Base-by-base conservation (phyloP, 1,139 yeast genomes). In the Yamadazyma atmosphaerica region DNA sequence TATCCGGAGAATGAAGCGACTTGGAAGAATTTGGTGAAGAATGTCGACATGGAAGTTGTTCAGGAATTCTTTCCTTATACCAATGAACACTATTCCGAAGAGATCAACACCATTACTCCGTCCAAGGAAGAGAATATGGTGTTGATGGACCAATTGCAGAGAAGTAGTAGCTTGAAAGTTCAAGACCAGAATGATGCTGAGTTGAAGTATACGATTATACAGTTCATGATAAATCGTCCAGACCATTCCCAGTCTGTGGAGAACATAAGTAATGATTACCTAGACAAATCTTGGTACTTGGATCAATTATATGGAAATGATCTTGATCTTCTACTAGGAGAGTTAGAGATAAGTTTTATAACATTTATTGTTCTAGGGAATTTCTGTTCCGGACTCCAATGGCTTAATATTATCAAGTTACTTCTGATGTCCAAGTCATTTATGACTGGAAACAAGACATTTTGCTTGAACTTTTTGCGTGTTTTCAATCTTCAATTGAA, bases 211-310 rank as follows among this genome's bases (percentile, higher is more conserved):
- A 61, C 65, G 1, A 54, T 61, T 4, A 42, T 61, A 3, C 45
- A 59, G 23, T 50, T 52, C 42, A 57, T 52, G 37, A 26, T 36
- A 17, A 47, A 40, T 12, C 10, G 31, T 3, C n/a, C 9, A 9
- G 12, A 28, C 10, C 16, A 11, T 5, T 12, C 27, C 4, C n/a
- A n/a, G 4, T 11, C 49, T 4, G 37, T 41, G 2, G 42, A 36
- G 14, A 46, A 45, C 4, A 35, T 54, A 12, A 61, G 65, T 12
- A 26, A 43, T n/a, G 51, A 52, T 28, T 51, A 49, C 25, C 39
- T 61, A 11, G 67, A 62, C 36, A 53, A 60, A 37, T 52, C 65
- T 9, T 63, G 68, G 68, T 55, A 60, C 37, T 37, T 61, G 1
- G 41, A 46, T 10, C 36, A 50, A 37, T 33, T 61, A 8, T 62